Conservation (phyloP, 176 grass and related monocot genomes). For the Bromus sterilis region DNA sequence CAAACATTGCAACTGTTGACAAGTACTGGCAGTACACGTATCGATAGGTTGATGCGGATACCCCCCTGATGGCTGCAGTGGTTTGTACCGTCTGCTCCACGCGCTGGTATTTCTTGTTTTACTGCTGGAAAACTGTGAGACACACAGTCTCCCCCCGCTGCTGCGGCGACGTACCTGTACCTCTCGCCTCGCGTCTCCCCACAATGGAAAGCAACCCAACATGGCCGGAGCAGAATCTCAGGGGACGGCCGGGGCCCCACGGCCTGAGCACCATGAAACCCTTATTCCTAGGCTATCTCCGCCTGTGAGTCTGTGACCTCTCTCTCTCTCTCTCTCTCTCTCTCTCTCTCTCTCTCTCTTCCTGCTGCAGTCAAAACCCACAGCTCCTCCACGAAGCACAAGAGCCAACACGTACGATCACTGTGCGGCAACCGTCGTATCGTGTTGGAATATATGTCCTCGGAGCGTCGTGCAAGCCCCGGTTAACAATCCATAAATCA, state of each 20-base stretch:
- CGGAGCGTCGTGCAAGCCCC: neutral
- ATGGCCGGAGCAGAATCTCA: constrained; percentile 23
- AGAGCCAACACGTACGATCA: neutral
- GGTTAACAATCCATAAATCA: neutral
- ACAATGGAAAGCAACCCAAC: constrained; percentile 14
- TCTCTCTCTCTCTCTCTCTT: neutral
- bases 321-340: neutral
- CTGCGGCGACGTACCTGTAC: neutral
- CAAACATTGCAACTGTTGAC: neutral
- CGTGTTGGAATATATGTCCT: constrained; percentile 61
- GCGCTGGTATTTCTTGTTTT: constrained; percentile 8
- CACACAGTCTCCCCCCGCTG: neutral
- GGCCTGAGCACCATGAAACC: constrained; percentile 6
- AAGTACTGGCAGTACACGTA: neutral
- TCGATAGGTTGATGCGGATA: neutral
- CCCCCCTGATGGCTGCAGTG: neutral
- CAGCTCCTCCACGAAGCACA: neutral
- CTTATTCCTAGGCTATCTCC: constrained; percentile 22
- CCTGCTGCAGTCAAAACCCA: constrained; percentile 12
- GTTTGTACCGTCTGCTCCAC: constrained; percentile 1
- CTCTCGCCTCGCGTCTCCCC: constrained; percentile 4
- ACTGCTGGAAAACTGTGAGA: neutral
- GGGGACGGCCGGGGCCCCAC: neutral
- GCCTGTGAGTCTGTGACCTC: constrained; percentile 21
- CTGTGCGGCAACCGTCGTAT: constrained; percentile 28